phyloP scores from a whole-genome alignment of 192 early-diverging fungal species.

The Backusella australiensis region DNA sequence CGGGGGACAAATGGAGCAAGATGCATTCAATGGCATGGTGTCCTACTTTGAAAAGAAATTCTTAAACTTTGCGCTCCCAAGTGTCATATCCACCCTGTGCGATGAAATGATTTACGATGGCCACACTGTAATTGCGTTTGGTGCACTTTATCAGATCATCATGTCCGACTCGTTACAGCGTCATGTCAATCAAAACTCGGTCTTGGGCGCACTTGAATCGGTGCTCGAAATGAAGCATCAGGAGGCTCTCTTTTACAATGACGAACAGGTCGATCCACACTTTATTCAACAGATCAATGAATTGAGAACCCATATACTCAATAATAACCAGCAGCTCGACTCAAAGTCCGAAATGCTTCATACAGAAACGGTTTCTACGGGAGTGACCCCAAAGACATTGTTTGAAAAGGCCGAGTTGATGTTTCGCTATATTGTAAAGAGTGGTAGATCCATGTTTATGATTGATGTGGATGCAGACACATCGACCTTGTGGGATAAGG shows the following conservation, averaged over 20 bases:
- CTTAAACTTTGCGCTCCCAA: slow-evolving; percentile 28
- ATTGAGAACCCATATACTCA: not conserved
- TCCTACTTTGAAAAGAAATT: slow-evolving; percentile 31
- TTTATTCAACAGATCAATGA: not conserved
- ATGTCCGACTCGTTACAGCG: not conserved
- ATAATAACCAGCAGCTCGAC: not conserved
- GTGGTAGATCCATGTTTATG: slow-evolving; percentile 41
- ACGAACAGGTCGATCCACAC: not conserved
- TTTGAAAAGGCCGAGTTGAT: slow-evolving; percentile 32
- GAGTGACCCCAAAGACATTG: slow-evolving; percentile 12
- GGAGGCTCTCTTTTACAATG: not conserved
- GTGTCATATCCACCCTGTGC: slow-evolving; percentile 21
- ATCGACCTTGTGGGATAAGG: slow-evolving; percentile 18
- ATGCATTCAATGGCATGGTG: slow-evolving; percentile 22
- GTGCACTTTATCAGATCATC: slow-evolving; percentile 8
- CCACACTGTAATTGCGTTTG: slow-evolving; percentile 4
- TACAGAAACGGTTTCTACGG: slow-evolving; percentile 15
- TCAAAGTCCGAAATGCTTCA: not conserved
- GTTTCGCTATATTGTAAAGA: slow-evolving; percentile 35
- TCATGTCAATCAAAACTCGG: not conserved
- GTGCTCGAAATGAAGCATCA: slow-evolving; percentile 5
- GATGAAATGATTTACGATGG: slow-evolving; percentile 24
- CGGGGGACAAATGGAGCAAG: slow-evolving; percentile 16
- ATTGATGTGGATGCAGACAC: slow-evolving; percentile 34
- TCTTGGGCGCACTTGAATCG: slow-evolving; percentile 14